Conservation (phyloP, 1,139 yeast genomes). For the Debaryomyces udenii region DNA sequence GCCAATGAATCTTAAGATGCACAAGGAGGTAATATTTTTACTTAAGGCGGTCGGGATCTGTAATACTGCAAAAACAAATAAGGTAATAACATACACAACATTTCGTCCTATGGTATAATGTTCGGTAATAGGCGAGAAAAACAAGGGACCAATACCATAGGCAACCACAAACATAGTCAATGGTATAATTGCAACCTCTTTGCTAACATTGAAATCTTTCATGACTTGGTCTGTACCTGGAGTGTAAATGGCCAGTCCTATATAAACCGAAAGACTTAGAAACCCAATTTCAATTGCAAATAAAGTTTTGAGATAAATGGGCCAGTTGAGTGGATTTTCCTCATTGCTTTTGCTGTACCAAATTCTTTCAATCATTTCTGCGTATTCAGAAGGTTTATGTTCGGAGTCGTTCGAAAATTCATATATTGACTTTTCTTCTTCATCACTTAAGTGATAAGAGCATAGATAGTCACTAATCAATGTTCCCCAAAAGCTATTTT, state of each 20-base stretch:
- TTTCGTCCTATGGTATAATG: conserved; percentile 56
- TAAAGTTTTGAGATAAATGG: conserved; percentile 36
- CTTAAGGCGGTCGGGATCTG: conserved; percentile 40
- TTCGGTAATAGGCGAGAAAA: conserved; percentile 42
- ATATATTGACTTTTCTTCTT: too few species aligned
- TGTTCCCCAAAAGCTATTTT: too few species aligned
- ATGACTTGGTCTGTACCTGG: conserved; percentile 48
- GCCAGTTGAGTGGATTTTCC: conserved; percentile 63
- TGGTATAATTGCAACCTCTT: conserved; percentile 35
- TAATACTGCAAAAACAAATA: conserved; percentile 34
- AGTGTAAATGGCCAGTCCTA: conserved; percentile 64
- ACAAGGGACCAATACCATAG: conserved; percentile 44
- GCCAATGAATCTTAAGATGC: conserved; percentile 33
- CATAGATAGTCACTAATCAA: too few species aligned
- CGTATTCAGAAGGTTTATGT: too few species aligned
- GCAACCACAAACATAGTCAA: conserved; percentile 42
- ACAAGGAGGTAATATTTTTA: conserved; percentile 31
- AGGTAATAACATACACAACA: conserved; percentile 32
- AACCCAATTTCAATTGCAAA: conserved; percentile 44
- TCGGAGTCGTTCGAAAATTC: too few species aligned
- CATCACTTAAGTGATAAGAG: too few species aligned
- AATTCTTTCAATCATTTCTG: too few species aligned
- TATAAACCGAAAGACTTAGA: conserved; percentile 56
- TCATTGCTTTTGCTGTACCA: conserved; percentile 60
- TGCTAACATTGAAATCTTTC: conserved; percentile 29